Conservation (phyloP, 805 yeast species). For the Kodamaea nitidulidarum region DNA sequence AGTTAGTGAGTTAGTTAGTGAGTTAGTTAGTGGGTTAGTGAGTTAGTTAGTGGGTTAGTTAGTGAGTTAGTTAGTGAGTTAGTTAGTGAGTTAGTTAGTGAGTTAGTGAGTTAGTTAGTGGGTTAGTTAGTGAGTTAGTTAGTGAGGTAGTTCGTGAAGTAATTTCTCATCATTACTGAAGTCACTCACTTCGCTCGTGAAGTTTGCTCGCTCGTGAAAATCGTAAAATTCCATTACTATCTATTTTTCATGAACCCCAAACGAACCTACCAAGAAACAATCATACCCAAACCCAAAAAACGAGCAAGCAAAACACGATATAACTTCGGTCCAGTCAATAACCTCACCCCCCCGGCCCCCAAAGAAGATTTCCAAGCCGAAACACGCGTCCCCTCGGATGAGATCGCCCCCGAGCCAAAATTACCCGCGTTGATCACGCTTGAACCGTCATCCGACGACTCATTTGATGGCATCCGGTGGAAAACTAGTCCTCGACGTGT, state of each 20-base stretch:
- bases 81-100: no score
- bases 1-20: no score
- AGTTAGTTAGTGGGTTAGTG: no score
- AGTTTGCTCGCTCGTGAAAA: no score
- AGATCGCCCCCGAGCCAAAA: neutral
- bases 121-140: no score
- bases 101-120: no score
- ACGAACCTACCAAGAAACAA: constrained; percentile 8
- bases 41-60: no score
- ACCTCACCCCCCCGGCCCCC: constrained; percentile 11
- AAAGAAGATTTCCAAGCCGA: neutral
- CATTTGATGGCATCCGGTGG: constrained; percentile 40
- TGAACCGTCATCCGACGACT: constrained; percentile 34
- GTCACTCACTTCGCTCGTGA: no score
- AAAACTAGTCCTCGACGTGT: constrained; percentile 13
- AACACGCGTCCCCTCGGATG: no score
- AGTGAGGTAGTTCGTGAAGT: no score
- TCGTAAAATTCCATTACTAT: no score
- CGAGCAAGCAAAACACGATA: constrained; percentile 26
- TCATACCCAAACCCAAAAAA: constrained; percentile 11
- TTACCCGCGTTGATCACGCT: constrained; percentile 5
- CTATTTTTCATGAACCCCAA: constrained; percentile 9
- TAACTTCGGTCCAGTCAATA: constrained; percentile 34
- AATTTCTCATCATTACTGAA: neutral
- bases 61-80: no score